Conservation (phyloP, 305 asterid species). For the Fraxinus velutina region DNA sequence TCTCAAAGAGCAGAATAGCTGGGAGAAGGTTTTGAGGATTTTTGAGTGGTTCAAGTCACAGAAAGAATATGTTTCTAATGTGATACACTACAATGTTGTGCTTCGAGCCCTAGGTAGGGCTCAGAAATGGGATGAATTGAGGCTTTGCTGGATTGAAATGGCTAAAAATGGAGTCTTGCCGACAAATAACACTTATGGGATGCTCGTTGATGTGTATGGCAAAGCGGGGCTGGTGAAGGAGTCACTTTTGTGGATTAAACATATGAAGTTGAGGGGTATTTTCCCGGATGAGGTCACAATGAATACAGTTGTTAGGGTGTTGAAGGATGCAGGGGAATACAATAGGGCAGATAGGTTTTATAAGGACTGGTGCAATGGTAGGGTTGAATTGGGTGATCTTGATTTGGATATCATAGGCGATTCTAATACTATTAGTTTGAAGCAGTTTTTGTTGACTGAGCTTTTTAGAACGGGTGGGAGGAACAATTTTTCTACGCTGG, state of each 20-base stretch:
- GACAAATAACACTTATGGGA: slow-evolving; percentile 72
- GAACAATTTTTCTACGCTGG: slow-evolving; percentile 28
- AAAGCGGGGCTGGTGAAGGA: slow-evolving; percentile 83
- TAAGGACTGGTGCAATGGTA: slow-evolving; percentile 75
- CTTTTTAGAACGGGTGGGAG: slow-evolving; percentile 76
- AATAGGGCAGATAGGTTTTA: slow-evolving; percentile 69
- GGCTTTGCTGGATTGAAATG: slow-evolving; percentile 95
- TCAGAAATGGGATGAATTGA: slow-evolving; percentile 81
- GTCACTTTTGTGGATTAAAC: slow-evolving; percentile 79
- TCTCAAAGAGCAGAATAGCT: slow-evolving; percentile 69
- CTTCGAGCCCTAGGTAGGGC: slow-evolving; percentile 77
- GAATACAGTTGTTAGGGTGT: slow-evolving; percentile 76
- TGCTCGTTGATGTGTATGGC: slow-evolving; percentile 96
- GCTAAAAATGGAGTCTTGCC: slow-evolving; percentile 63
- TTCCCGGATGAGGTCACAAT: slow-evolving; percentile 86
- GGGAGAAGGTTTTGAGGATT: slow-evolving; percentile 71
- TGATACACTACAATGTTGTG: slow-evolving; percentile 81
- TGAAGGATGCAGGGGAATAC: slow-evolving; percentile 75
- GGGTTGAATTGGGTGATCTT: slow-evolving; percentile 61
- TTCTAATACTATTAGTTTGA: slow-evolving; percentile 57
- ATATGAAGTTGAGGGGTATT: slow-evolving; percentile 77
- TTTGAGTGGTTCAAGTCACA: slow-evolving; percentile 81
- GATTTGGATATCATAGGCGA: slow-evolving; percentile 62
- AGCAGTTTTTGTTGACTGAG: slow-evolving; percentile 70
- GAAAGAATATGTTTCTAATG: slow-evolving; percentile 66